phyloP scores from a whole-genome alignment of 148 eudicot species.

The Simmondsia chinensis region DNA sequence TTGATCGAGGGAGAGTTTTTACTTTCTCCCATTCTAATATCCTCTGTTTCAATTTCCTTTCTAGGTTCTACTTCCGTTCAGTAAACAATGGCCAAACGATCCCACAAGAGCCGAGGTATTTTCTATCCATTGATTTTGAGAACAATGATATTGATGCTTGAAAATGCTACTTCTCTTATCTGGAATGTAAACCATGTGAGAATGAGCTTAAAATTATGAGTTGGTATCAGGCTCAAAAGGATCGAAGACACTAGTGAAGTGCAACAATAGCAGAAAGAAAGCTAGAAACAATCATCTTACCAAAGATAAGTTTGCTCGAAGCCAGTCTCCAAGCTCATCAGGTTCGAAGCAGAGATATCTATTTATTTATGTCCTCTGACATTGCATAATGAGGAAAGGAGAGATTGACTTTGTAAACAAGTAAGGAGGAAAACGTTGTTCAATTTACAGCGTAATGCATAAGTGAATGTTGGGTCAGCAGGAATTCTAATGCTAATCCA shows the following conservation, averaged over 20 bases:
- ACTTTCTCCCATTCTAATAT: too few relatives aligned
- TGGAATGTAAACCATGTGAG: not conserved
- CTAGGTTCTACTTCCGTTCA: too few relatives aligned
- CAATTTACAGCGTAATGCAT: too few relatives aligned
- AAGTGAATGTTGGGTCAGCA: too few relatives aligned
- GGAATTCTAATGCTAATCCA: too few relatives aligned
- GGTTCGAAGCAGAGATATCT: slow-evolving; percentile 5
- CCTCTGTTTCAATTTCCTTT: too few relatives aligned
- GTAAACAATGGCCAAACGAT: slow-evolving; percentile 11
- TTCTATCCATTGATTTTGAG: not conserved
- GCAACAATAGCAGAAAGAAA: not conserved
- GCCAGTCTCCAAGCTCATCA: slow-evolving; percentile 2
- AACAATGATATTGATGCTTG: not conserved
- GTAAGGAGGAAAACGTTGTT: too few relatives aligned
- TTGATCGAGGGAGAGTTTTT: too few relatives aligned
- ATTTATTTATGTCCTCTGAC: not conserved
- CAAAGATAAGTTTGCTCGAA: slow-evolving; percentile 2
- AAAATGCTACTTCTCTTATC: not conserved
- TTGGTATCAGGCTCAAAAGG: slow-evolving; percentile 8
- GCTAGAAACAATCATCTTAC: slow-evolving; percentile 11
- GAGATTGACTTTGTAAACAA: not conserved
- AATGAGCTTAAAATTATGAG: not conserved
- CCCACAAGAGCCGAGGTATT: slow-evolving; percentile 8
- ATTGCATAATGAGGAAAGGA: not conserved
- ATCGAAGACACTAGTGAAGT: not conserved